Evolutionary conservation across 2,329 filamentous ascomycete genomes (phyloP).

Genomic region (Neoascochyta sp.): DNA sequence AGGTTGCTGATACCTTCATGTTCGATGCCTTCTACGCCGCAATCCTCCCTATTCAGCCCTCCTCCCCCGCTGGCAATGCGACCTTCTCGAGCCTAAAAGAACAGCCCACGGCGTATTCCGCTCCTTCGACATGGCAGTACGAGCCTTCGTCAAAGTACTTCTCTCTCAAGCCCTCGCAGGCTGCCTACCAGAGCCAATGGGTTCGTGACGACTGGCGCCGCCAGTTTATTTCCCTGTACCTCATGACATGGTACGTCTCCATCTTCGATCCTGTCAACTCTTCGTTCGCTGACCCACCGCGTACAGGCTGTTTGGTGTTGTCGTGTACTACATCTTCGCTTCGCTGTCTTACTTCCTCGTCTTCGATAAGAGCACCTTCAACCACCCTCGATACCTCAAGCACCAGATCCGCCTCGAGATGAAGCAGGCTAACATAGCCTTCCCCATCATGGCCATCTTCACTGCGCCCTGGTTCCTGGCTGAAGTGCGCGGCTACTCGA

Average conservation of each 20-base stretch:
- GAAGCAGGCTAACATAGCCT: constrained; percentile 67
- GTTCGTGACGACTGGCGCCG: constrained; percentile 72
- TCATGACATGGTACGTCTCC: constrained; percentile 72
- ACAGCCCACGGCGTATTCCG: constrained; percentile 28
- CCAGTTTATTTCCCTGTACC: constrained; percentile 70
- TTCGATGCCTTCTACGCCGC: constrained; percentile 76
- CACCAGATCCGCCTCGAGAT: constrained; percentile 89
- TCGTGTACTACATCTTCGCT: constrained; percentile 82
- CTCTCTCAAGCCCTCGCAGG: constrained; percentile 64
- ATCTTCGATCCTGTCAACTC: background rate
- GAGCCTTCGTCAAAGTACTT: constrained; percentile 70
- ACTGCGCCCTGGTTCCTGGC: constrained; percentile 77
- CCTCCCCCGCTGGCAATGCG: constrained; percentile 51
- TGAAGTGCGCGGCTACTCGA: constrained; percentile 80
- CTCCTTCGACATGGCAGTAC: constrained; percentile 56
- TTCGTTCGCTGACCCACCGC: constrained; percentile 7
- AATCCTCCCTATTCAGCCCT: constrained; percentile 56
- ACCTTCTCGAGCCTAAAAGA: constrained; percentile 53
- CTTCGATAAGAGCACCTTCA: constrained; percentile 84
- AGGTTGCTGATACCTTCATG: constrained; percentile 75
- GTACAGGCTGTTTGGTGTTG: constrained; percentile 75
- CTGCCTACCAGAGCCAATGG: constrained; percentile 76
- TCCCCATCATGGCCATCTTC: constrained; percentile 79
- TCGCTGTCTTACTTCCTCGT: constrained; percentile 80
- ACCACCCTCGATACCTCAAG: constrained; percentile 92